phyloP scores from a whole-genome alignment of 768 basidiomycete genomes.

The Boletellus emodensis region DNA sequence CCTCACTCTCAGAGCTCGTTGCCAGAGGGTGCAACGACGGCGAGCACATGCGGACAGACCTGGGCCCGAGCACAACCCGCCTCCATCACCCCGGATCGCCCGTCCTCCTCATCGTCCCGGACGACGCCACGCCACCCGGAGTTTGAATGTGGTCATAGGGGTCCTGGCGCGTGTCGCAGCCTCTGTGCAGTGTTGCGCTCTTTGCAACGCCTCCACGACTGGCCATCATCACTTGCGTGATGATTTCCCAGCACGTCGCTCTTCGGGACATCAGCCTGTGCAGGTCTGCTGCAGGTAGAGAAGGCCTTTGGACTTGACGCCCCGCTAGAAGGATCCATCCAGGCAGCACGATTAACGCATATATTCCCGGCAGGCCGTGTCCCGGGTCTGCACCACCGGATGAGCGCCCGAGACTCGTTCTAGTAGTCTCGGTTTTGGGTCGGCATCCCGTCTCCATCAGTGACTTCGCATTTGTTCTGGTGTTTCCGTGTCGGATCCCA shows the following conservation, averaged over 20 bases:
- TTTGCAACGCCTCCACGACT: background rate
- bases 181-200: background rate
- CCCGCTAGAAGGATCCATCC: too few species aligned
- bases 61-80: background rate
- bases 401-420: too few species aligned
- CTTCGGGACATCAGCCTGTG: too few species aligned
- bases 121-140: slow-evolving; percentile 19
- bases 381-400: too few species aligned
- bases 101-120: slow-evolving; percentile 1
- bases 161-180: slow-evolving; percentile 16
- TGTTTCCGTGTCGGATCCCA: too few species aligned
- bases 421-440: background rate
- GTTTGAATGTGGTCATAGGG: slow-evolving; percentile 30
- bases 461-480: too few species aligned
- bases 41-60: background rate
- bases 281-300: too few species aligned
- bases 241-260: too few species aligned
- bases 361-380: too few species aligned
- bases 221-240: background rate
- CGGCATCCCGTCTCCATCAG: background rate
- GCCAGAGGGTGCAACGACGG: slow-evolving; percentile 1
- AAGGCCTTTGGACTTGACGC: too few species aligned
- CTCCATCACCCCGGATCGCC: background rate
- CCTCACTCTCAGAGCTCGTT: background rate
- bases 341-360: too few species aligned